These are phyloP conservation scores for Dichotomopilus funicola DNA, from an alignment of 2,329 filamentous ascomycete genomes.

Conservation along the genomic window DNA sequence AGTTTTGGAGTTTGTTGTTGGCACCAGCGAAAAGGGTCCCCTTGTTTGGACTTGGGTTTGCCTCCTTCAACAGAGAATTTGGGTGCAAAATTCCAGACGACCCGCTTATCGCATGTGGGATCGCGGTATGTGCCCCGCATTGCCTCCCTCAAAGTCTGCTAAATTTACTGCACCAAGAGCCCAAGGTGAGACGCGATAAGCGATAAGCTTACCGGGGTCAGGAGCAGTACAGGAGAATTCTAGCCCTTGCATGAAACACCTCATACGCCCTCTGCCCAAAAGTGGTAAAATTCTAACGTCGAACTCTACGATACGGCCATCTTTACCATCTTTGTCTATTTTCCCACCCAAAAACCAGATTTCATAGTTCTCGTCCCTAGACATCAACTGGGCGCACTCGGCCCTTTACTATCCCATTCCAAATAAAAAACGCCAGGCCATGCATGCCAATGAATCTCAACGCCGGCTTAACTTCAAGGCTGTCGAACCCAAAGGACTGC, in stretches of 20 bases:
- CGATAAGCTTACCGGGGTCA: neutral
- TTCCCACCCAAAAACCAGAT: neutral
- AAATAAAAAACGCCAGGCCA: constrained; percentile 13
- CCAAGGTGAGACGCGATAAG: neutral
- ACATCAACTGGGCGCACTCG: neutral
- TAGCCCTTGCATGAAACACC: too few species aligned
- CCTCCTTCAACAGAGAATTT: constrained; percentile 21
- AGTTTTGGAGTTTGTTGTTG: neutral
- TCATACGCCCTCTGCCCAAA: too few species aligned
- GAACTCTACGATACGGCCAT: too few species aligned
- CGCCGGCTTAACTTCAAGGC: neutral
- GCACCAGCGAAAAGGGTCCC: neutral
- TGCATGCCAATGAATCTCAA: constrained; percentile 8
- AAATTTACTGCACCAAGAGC: constrained; percentile 14
- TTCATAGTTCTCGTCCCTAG: too few species aligned
- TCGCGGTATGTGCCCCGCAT: constrained; percentile 14
- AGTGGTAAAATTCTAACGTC: too few species aligned
- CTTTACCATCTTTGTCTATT: too few species aligned
- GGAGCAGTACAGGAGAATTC: neutral
- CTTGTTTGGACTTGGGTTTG: constrained; percentile 15
- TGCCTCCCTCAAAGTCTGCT: neutral
- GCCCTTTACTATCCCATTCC: neutral
- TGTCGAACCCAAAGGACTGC: neutral
- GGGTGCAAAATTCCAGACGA: constrained; percentile 19
- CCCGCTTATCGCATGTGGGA: constrained; percentile 19